Percentiles rank a stretch among this genome's conserved stretches.
These are phyloP conservation scores for Boletus vinaceobasis DNA, from an alignment of 768 basidiomycete genomes.

Conservation along the genomic window DNA sequence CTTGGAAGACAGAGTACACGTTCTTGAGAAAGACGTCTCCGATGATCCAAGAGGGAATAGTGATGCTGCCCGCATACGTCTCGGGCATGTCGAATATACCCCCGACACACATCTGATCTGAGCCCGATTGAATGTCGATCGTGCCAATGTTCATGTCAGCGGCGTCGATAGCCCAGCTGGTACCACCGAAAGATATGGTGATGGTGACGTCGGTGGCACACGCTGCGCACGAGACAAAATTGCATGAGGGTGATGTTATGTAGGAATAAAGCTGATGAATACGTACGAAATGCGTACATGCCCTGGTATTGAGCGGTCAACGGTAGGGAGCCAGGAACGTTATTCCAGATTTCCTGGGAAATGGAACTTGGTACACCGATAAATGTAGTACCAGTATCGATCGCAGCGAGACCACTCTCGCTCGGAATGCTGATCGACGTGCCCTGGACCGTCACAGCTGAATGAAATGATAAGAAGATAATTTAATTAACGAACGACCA, in stretches of 20 bases:
- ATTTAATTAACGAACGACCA: neutral
- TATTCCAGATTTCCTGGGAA: slow-evolving; percentile 57
- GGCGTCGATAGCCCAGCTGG: slow-evolving; percentile 67
- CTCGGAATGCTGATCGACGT: slow-evolving; percentile 40
- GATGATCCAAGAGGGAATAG: slow-evolving; percentile 46
- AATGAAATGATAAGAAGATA: neutral
- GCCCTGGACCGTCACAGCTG: slow-evolving; percentile 61
- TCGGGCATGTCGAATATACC: slow-evolving; percentile 57
- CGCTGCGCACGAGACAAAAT: slow-evolving; percentile 38
- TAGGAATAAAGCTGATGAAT: neutral
- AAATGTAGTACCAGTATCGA: slow-evolving; percentile 91
- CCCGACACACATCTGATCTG: slow-evolving; percentile 46
- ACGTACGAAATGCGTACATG: slow-evolving; percentile 73
- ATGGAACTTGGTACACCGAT: slow-evolving; percentile 74
- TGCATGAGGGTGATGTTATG: neutral
- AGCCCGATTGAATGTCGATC: slow-evolving; percentile 23
- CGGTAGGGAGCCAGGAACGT: slow-evolving; percentile 53
- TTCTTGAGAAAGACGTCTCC: slow-evolving; percentile 62
- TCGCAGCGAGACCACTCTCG: slow-evolving; percentile 54
- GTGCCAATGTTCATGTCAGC: slow-evolving; percentile 77
- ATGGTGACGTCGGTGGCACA: slow-evolving; percentile 55
- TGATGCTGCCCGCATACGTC: slow-evolving; percentile 30
- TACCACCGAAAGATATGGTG: slow-evolving; percentile 71
- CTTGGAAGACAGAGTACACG: slow-evolving; percentile 21
- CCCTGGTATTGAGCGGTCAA: slow-evolving; percentile 50